These are phyloP conservation scores for Vinca major DNA, from an alignment of 305 asterid species.

Conservation along the genomic window DNA sequence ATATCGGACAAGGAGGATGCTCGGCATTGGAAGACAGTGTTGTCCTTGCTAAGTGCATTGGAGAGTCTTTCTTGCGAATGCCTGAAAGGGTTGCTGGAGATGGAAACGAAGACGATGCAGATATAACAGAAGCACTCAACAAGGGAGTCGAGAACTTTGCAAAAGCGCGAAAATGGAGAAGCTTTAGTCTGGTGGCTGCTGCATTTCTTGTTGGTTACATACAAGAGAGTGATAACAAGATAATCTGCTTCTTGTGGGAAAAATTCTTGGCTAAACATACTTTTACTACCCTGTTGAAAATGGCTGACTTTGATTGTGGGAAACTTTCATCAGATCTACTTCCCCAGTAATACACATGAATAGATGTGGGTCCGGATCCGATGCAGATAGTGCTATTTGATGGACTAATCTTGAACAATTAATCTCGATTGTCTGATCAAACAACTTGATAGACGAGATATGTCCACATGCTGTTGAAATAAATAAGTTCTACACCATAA, in stretches of 20 bases:
- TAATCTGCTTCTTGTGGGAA: conserved; percentile 41
- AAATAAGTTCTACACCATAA: too few relatives aligned
- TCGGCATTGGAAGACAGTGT: conserved; percentile 50
- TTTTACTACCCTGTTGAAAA: conserved; percentile 23
- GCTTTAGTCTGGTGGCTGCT: conserved; percentile 34
- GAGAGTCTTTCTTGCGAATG: conserved; percentile 24
- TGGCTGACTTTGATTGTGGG: conserved; percentile 44
- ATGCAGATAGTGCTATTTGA: too few relatives aligned
- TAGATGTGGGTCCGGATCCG: neutral
- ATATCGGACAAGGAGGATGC: conserved; percentile 67
- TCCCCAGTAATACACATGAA: neutral
- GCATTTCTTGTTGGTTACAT: conserved; percentile 43
- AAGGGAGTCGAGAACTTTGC: conserved; percentile 33
- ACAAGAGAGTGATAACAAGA: conserved; percentile 34
- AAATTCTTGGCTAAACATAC: conserved; percentile 26
- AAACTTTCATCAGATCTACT: conserved; percentile 11
- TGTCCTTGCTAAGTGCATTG: conserved; percentile 37
- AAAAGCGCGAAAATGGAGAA: conserved; percentile 59
- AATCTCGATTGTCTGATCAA: too few relatives aligned
- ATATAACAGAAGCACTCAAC: conserved; percentile 18
- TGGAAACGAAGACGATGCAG: conserved; percentile 15
- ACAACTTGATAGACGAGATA: too few relatives aligned
- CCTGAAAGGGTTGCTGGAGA: neutral
- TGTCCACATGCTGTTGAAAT: too few relatives aligned
- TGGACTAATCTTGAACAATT: too few relatives aligned